A percentile compares a stretch with the other conserved stretches of the same genome.
Evolutionary conservation across 2,329 filamentous ascomycete species (phyloP).

Genomic region (Penicillium sp.): DNA sequence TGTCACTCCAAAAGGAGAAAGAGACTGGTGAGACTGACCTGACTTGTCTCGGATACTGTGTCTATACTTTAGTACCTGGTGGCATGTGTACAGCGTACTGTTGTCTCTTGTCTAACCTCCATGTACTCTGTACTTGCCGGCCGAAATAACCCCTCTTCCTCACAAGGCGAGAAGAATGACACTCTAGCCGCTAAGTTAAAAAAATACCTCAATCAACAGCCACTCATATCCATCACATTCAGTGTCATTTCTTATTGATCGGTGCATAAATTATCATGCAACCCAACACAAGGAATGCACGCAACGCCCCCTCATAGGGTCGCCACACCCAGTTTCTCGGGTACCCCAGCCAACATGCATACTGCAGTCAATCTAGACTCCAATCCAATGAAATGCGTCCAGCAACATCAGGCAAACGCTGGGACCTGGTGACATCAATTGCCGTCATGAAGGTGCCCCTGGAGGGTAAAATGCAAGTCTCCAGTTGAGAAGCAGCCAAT

Average conservation of each 20-base stretch:
- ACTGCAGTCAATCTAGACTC: neutral
- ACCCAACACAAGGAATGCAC: constrained; percentile 1
- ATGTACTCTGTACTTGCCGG: too few species aligned
- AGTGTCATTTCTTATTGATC: neutral
- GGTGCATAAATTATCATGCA: neutral
- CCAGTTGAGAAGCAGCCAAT: neutral
- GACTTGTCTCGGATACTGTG: neutral
- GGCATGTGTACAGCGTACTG: neutral
- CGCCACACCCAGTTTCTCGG: constrained; percentile 5
- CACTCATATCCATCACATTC: neutral
- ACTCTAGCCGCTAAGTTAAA: neutral
- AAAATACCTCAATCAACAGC: neutral
- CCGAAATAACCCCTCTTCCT: too few species aligned
- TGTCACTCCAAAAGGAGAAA: neutral
- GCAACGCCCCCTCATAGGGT: constrained; percentile 3
- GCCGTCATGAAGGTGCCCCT: neutral
- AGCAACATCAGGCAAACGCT: neutral
- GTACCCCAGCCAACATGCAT: constrained; percentile 7
- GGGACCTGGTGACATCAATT: constrained; percentile 5
- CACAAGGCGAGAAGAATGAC: too few species aligned
- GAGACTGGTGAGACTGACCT: neutral
- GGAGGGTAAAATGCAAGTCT: neutral
- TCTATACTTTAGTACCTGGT: neutral
- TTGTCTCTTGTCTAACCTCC: neutral
- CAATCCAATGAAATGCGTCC: constrained; percentile 1